Evolutionary conservation across 2,329 filamentous ascomycete species (phyloP).

Genomic region (Colletotrichum orchidophilum): DNA sequence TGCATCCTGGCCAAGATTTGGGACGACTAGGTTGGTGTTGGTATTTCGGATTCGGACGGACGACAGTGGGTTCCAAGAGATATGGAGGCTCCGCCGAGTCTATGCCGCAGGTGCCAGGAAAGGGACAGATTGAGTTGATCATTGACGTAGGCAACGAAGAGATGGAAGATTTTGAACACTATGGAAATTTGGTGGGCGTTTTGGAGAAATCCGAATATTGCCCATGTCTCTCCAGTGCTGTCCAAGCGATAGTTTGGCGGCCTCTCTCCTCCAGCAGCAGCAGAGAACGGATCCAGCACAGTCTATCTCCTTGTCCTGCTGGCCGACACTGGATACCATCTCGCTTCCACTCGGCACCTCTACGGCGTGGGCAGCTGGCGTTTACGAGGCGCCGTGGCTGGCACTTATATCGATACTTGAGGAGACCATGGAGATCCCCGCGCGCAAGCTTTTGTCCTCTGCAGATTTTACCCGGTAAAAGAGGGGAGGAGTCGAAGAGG

Average conservation of each 20-base stretch:
- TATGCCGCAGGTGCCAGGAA: neutral
- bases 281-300: neutral
- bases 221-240: neutral
- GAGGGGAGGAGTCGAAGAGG: constrained; percentile 8
- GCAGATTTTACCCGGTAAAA: constrained; percentile 9
- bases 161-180: neutral
- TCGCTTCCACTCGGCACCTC: neutral
- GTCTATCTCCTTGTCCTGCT: neutral
- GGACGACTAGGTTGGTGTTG: neutral
- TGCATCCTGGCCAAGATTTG: constrained; percentile 13
- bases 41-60: constrained; percentile 7
- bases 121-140: neutral
- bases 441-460: neutral
- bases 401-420: neutral
- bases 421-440: constrained; percentile 1
- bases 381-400: neutral
- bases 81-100: neutral
- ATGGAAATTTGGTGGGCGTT: neutral
- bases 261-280: neutral
- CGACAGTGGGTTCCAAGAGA: neutral
- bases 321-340: neutral
- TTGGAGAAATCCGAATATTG: neutral
- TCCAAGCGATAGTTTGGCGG: neutral
- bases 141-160: neutral
- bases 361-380: neutral